Base-by-base conservation (phyloP, 495 filamentous ascomycete species). In the Aspergillus baeticus region DNA sequence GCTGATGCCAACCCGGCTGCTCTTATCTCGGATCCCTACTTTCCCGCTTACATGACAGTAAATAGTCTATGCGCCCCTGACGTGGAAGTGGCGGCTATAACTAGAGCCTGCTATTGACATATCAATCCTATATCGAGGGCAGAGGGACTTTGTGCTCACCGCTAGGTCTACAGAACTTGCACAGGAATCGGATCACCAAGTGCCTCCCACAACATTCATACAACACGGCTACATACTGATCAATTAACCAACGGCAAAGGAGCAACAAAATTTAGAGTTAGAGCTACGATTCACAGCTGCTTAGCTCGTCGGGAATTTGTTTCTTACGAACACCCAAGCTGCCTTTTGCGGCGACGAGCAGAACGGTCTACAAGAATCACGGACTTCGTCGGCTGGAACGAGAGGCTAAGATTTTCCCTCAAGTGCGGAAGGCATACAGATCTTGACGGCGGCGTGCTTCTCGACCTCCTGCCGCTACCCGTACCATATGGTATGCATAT, bases 261-360 rank as follows among this genome's bases (percentile, higher is more conserved):
- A 43, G 22, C 41, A 43, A 43, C 18, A 43, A 23, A 6, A 43
- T 43, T 22, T 22, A 21, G 41, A 2, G 17, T 43, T 43, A 18
- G 11, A 22, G 18, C 41, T 43, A 20, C 18, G 18, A 22, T 11
- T 1, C 2, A 22, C 20, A 22, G 13, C 36, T 13, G 11, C 22
- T 22, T 22, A 43, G 10, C 15, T 10, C 13, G 20, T 17, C 38
- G 15, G 38, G 38, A 38, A 42, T 17, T 10, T 10, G 18, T 43
- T 43, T 43, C 20, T 13, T 38, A 5, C 3, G 36, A n/a, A 46
- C 44, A 29, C 26, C 26, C 26, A 4, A 29, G 26, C 8, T 47
- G 23, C 44, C 44, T 47, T 23, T 8, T 47, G 34, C 34, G 44
- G 44, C 44, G 44, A 47, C 14, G 5, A 47, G 44, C 44, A 47